Evolutionary conservation across 495 filamentous ascomycete genomes (phyloP).

Genomic region (Evernia prunastri): DNA sequence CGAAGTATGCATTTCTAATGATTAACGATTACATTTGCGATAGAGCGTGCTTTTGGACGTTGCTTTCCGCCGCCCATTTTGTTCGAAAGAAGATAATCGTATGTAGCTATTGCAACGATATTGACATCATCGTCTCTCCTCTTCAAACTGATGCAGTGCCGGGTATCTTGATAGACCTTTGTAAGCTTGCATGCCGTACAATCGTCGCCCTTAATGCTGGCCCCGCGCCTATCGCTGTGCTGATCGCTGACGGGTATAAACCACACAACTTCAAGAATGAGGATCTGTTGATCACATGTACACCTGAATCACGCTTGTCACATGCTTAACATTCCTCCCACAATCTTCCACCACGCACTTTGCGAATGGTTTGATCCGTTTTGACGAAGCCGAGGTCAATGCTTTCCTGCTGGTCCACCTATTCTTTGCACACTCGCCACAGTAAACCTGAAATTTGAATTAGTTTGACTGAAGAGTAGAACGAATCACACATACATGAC

Average conservation of each 20-base stretch:
- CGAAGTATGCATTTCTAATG: background rate
- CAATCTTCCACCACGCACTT: slow-evolving; percentile 50
- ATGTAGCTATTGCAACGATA: background rate
- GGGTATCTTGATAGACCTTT: background rate
- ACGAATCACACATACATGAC: slow-evolving; percentile 55
- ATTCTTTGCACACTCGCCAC: slow-evolving; percentile 57
- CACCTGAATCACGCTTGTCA: slow-evolving; percentile 42
- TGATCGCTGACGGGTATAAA: slow-evolving; percentile 2
- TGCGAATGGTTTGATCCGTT: slow-evolving; percentile 31
- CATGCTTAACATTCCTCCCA: slow-evolving; percentile 34
- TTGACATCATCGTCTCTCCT: background rate
- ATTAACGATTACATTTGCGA: background rate
- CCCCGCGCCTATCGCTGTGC: slow-evolving; percentile 16
- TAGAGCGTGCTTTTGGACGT: background rate
- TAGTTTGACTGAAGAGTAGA: slow-evolving; percentile 10
- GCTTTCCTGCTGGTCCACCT: slow-evolving; percentile 40
- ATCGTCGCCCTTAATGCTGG: background rate
- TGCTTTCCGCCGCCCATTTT: too few relatives aligned
- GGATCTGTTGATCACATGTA: slow-evolving; percentile 36
- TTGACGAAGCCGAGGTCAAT: slow-evolving; percentile 12
- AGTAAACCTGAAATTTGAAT: slow-evolving; percentile 53
- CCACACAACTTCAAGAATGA: background rate
- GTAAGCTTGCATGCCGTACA: background rate
- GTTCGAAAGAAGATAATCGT: background rate
- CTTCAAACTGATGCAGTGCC: background rate